Percentiles rank a stretch among this genome's conserved stretches.
Conservation (phyloP, 202 grass and related monocot genomes). For the Musa balbisiana region DNA sequence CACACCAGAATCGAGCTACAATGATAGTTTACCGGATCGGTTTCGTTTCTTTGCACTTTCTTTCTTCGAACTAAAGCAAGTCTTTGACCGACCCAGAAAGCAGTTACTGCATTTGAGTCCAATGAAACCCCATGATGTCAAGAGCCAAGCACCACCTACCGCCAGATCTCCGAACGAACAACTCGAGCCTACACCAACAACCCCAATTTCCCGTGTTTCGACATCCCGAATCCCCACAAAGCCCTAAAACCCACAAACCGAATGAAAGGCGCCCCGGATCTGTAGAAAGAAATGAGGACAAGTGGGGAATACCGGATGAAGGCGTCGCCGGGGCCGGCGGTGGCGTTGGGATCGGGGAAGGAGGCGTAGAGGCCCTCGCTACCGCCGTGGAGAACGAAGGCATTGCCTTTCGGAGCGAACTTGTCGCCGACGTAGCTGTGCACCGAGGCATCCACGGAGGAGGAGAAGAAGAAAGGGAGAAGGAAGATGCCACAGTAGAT, state of each 20-base stretch:
- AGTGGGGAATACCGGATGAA: conserved; percentile 10
- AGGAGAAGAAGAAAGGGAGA: background rate
- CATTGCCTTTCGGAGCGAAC: conserved; percentile 48
- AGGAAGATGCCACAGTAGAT: conserved; percentile 22
- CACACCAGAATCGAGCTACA: too few relatives aligned
- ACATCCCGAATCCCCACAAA: background rate
- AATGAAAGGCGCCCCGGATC: background rate
- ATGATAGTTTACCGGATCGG: too few relatives aligned
- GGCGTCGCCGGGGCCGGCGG: background rate
- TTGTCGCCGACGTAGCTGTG: conserved; percentile 56
- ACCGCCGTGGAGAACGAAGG: conserved; percentile 8
- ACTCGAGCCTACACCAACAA: too few relatives aligned
- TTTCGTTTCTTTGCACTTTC: too few relatives aligned
- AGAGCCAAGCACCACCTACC: background rate
- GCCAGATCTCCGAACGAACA: background rate
- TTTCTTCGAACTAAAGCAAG: background rate
- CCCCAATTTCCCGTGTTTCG: background rate
- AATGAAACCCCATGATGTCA: background rate
- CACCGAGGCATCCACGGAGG: conserved; percentile 47
- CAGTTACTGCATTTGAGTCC: background rate
- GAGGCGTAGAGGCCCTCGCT: conserved; percentile 19
- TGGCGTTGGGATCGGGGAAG: background rate
- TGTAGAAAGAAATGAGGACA: background rate
- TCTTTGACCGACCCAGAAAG: background rate
- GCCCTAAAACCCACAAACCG: background rate